Evolutionary conservation across 1,284 basidiomycete genomes (phyloP).

Genomic region (Pseudozyma sp.): DNA sequence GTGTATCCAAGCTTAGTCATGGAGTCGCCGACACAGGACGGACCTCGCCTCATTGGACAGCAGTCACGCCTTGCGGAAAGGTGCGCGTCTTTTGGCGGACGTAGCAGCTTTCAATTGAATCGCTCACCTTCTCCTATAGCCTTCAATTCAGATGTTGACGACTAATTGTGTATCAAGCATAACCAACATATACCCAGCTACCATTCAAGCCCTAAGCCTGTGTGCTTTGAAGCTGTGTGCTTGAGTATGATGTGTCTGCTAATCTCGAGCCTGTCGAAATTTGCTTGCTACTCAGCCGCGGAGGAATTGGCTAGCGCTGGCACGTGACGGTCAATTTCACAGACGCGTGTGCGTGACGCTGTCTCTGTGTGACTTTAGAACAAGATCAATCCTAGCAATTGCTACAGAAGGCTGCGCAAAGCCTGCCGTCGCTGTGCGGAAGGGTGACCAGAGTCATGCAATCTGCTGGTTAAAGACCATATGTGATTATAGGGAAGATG

Average conservation of each 20-base stretch:
- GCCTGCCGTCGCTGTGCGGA: not conserved
- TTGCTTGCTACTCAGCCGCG: not conserved
- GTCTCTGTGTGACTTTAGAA: too few relatives aligned
- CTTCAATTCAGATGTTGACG: slow-evolving; percentile 26
- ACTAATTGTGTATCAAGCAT: not conserved
- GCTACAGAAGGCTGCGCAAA: too few relatives aligned
- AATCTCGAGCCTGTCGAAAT: not conserved
- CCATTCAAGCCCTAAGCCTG: too few relatives aligned
- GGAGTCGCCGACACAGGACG: slow-evolving; percentile 32
- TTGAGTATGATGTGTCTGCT: too few relatives aligned
- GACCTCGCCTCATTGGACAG: slow-evolving; percentile 5
- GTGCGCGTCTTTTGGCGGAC: slow-evolving; percentile 25
- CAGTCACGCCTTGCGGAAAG: slow-evolving; percentile 15
- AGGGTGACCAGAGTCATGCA: too few relatives aligned
- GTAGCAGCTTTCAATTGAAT: slow-evolving; percentile 13
- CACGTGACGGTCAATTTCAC: slow-evolving; percentile 29
- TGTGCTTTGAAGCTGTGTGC: too few relatives aligned
- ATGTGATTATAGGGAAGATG: too few relatives aligned
- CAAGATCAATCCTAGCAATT: too few relatives aligned
- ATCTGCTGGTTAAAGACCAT: too few relatives aligned
- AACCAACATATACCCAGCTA: not conserved
- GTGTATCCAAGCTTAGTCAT: slow-evolving; percentile 33
- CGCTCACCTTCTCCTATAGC: slow-evolving; percentile 31
- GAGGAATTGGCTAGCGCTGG: not conserved
- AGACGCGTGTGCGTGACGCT: slow-evolving; percentile 21